These are phyloP conservation scores for Opeltia flavorubescens DNA, from an alignment of 495 filamentous ascomycete genomes.

Conservation along the genomic window DNA sequence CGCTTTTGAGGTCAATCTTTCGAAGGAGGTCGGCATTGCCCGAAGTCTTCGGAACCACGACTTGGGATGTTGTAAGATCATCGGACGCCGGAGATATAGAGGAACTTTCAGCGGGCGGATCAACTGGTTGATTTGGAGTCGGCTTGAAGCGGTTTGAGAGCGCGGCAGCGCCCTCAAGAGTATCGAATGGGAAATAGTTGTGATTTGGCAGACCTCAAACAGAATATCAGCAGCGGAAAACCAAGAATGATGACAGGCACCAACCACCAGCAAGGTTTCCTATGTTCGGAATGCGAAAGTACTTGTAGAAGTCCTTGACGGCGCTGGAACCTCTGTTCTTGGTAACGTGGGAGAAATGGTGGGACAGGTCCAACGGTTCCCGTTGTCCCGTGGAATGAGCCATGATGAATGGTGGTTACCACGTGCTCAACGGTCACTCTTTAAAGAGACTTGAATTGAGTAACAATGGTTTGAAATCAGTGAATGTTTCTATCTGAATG, in stretches of 20 bases:
- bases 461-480: too few relatives aligned
- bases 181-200: slow-evolving; percentile 80
- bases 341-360: slow-evolving; percentile 59
- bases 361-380: slow-evolving; percentile 56
- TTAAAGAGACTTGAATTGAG: too few relatives aligned
- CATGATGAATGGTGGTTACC: not conserved
- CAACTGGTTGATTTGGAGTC: slow-evolving; percentile 41
- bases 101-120: slow-evolving; percentile 19
- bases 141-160: slow-evolving; percentile 58
- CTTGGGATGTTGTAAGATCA: slow-evolving; percentile 26
- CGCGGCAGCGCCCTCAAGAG: slow-evolving; percentile 67
- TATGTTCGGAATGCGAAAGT: slow-evolving; percentile 66
- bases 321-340: slow-evolving; percentile 45
- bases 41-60: slow-evolving; percentile 57
- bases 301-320: slow-evolving; percentile 75
- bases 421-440: not conserved
- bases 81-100: slow-evolving; percentile 17
- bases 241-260: slow-evolving; percentile 14
- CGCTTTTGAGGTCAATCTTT: slow-evolving; percentile 67
- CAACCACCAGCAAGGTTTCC: slow-evolving; percentile 78
- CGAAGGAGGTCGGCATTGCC: slow-evolving; percentile 35
- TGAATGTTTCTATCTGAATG: too few relatives aligned
- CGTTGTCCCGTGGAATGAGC: slow-evolving; percentile 16
- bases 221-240: not conserved
- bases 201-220: slow-evolving; percentile 58